Evolutionary conservation across 768 basidiomycete species (phyloP), one percentile per base, ranked within the genome.

Genomic region (Collybiopsis luxurians): DNA sequence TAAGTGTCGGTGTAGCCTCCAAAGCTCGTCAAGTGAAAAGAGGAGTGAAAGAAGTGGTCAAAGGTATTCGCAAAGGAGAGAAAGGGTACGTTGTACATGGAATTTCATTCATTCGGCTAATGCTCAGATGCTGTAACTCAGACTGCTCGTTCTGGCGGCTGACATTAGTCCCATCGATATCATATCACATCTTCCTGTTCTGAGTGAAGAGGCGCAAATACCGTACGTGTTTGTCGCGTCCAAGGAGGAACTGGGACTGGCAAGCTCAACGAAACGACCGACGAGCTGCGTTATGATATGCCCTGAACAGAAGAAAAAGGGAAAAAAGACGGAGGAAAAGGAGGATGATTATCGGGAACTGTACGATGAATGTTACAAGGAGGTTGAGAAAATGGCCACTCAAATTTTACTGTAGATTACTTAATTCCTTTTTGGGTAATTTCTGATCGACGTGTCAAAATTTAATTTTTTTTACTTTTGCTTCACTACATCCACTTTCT

Each of bases 111-210:
- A 10, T 11, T 12, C 27, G 19, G 13, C 15, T 30, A 17, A 23
- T 24, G 12, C 9, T 9, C 26, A 23, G 55, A 46, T 42, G 59
- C 45, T 47, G 7, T 15, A 31, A 26, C 48, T 7, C 62, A 95
- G 94, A 21, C 76, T 99, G 31, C 83, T 99, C 28, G 75, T 99
- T 56, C 85, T 99, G 58, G 97, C 97, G 3, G 95, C 90, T 38
- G 96, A 98, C 73, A 98, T 98, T 70, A 96, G 92, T 59, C 97
- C 97, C 11, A 89, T 98, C 66, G 97, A 99, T 75, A 97, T 99
- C 63, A 95, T 98, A 65, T 95, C 95, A 31, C 97, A 98, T 75
- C 79, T 99, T 50, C 97, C 97, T 4, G 78, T 98, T 10, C 78
- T 99, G 67, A 89, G 92, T 46, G 97, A 99, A 76, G 97, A 99